Evolutionary conservation across 306 rosid species (phyloP).

Genomic region (Quillaja saponaria): DNA sequence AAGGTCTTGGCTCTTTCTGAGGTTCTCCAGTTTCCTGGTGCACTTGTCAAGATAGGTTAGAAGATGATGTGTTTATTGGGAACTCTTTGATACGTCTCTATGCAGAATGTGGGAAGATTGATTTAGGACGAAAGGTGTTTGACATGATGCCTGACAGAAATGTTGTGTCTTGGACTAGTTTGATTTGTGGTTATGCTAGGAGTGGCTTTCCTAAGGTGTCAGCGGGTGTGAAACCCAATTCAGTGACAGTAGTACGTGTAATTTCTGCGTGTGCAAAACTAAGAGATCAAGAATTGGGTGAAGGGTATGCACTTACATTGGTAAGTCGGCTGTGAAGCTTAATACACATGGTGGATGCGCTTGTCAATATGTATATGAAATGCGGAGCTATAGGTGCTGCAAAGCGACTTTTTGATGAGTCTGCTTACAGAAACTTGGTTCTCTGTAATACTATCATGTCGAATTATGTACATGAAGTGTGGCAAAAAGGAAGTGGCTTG

Average conservation of each 20-base stretch:
- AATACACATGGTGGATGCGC: constrained; percentile 64
- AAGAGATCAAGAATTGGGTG: constrained; percentile 61
- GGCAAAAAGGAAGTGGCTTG: constrained; percentile 58
- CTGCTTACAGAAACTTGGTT: constrained; percentile 60
- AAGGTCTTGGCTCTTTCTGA: constrained; percentile 50
- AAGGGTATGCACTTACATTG: constrained; percentile 45
- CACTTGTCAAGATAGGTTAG: constrained; percentile 61
- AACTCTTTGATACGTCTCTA: constrained; percentile 74
- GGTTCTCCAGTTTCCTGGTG: constrained; percentile 72
- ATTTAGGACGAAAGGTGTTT: constrained; percentile 58
- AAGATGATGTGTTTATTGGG: constrained; percentile 51
- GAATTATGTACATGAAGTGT: constrained; percentile 75
- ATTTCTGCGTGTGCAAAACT: constrained; percentile 82
- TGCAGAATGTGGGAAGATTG: constrained; percentile 52
- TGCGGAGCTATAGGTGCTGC: constrained; percentile 61
- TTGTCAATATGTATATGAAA: constrained; percentile 78
- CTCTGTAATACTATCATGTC: constrained; percentile 79
- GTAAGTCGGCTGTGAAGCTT: constrained; percentile 48
- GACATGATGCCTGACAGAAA: constrained; percentile 71
- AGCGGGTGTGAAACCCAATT: constrained; percentile 52
- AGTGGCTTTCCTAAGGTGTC: constrained; percentile 44
- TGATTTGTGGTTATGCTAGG: constrained; percentile 75
- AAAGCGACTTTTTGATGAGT: constrained; percentile 47
- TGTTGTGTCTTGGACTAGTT: constrained; percentile 85
- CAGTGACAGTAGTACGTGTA: constrained; percentile 65